These are phyloP conservation scores for Silybum marianum DNA, from an alignment of 129 eudicot species.

Conservation along the genomic window DNA sequence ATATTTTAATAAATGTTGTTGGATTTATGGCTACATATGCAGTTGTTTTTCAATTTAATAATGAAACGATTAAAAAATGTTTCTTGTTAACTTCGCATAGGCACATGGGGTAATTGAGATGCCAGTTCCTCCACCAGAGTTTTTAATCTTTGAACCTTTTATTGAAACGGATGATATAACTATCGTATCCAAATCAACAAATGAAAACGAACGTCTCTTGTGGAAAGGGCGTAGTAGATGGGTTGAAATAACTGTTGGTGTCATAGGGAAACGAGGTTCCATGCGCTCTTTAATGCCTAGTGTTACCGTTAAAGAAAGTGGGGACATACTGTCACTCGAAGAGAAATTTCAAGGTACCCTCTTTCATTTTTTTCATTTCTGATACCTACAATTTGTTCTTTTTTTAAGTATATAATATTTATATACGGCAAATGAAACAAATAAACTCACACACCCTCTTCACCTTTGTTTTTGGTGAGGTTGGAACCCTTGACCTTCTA, in stretches of 20 bases:
- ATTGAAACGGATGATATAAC: conserved; percentile 86
- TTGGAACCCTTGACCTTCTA: no score
- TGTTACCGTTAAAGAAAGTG: conserved; percentile 85
- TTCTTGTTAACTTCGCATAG: conserved; percentile 32
- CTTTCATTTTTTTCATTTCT: not conserved
- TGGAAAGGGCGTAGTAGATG: conserved; percentile 94
- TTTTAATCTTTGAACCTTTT: conserved; percentile 84
- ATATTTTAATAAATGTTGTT: not conserved
- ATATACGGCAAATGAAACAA: no score
- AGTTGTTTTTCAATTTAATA: not conserved
- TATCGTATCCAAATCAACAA: conserved; percentile 52
- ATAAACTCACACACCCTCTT: no score
- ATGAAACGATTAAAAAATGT: not conserved
- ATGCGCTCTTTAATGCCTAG: conserved; percentile 90
- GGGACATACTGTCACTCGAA: conserved; percentile 86
- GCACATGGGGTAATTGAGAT: conserved; percentile 90
- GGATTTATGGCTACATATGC: not conserved
- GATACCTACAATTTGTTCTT: not conserved
- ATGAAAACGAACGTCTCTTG: conserved; percentile 44
- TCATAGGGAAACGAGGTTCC: conserved; percentile 70
- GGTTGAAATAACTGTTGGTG: conserved; percentile 95
- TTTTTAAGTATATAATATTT: not conserved
- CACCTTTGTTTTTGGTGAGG: no score
- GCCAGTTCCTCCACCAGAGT: conserved; percentile 93
- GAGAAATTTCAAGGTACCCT: conserved; percentile 88